These are phyloP conservation scores for Coffea canephora DNA, from an alignment of 257 asterid genomes.

Conservation along the genomic window DNA sequence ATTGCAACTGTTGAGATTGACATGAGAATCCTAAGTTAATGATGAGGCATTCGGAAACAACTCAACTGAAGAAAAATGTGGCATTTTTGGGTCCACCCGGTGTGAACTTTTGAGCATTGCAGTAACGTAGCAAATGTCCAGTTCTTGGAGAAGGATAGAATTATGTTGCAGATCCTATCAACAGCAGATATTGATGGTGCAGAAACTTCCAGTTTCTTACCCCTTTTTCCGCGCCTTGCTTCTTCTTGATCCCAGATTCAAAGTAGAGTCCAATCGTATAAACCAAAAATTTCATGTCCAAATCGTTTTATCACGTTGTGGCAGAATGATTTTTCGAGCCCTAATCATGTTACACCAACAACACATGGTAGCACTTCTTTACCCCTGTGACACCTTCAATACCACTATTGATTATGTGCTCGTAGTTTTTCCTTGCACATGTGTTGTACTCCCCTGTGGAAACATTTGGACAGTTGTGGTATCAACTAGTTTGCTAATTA, in stretches of 20 bases:
- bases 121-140: slow-evolving; percentile 32
- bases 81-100: slow-evolving; percentile 16
- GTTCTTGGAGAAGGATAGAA: slow-evolving; percentile 5
- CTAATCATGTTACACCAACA: not conserved
- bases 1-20: slow-evolving; percentile 1
- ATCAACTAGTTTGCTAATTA: not conserved
- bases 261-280: slow-evolving; percentile 2
- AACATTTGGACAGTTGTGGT: not conserved
- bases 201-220: not conserved
- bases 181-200: not conserved
- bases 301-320: not conserved
- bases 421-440: not conserved
- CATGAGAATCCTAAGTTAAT: slow-evolving; percentile 45
- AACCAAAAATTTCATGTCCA: not conserved
- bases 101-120: not conserved
- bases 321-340: not conserved
- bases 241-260: not conserved
- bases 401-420: not conserved
- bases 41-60: slow-evolving; percentile 16
- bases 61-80: not conserved
- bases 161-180: not conserved
- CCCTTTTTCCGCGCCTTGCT: not conserved
- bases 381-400: not conserved
- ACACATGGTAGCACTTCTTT: not conserved
- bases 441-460: not conserved